Evolutionary conservation across 352 stramenopile genomes (phyloP).

Genomic region (Phytophthora nicotianae): DNA sequence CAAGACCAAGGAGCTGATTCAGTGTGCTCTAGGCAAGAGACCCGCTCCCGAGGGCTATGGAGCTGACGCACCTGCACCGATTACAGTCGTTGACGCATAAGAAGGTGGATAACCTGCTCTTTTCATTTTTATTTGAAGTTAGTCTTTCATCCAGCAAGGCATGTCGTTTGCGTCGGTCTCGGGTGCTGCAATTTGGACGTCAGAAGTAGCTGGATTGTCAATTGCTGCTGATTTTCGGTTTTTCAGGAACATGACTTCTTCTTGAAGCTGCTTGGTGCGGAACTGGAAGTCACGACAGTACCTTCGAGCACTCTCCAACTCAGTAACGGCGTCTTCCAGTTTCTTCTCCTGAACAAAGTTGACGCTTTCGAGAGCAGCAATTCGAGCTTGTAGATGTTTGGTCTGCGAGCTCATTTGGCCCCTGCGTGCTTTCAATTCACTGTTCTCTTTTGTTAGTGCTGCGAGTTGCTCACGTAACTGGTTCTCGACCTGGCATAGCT

Average conservation of each 20-base stretch:
- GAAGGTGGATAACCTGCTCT: constrained; percentile 6
- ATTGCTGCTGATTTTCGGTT: constrained; percentile 44
- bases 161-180: constrained; percentile 30
- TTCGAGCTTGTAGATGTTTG: constrained; percentile 56
- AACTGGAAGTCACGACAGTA: constrained; percentile 64
- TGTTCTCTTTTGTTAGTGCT: constrained; percentile 56
- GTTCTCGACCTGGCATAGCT: constrained; percentile 42
- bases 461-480: constrained; percentile 47
- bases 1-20: constrained; percentile 49
- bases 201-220: background rate
- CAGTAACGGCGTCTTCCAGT: constrained; percentile 41
- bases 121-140: constrained; percentile 20
- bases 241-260: constrained; percentile 66
- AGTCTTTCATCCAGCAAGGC: constrained; percentile 53
- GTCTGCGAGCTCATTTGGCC: constrained; percentile 44
- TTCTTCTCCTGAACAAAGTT: constrained; percentile 40
- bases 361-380: constrained; percentile 42
- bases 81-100: constrained; percentile 20
- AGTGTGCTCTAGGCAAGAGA: constrained; percentile 48
- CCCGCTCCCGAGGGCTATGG: constrained; percentile 20
- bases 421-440: constrained; percentile 54
- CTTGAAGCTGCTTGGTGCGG: constrained; percentile 68
- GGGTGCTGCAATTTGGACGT: background rate
- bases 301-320: constrained; percentile 58
- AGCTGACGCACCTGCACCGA: constrained; percentile 1